Evolutionary conservation across 208 protist genomes (phyloP), one percentile per base, ranked within the genome.

Genomic region (Crithidia brevicula): DNA sequence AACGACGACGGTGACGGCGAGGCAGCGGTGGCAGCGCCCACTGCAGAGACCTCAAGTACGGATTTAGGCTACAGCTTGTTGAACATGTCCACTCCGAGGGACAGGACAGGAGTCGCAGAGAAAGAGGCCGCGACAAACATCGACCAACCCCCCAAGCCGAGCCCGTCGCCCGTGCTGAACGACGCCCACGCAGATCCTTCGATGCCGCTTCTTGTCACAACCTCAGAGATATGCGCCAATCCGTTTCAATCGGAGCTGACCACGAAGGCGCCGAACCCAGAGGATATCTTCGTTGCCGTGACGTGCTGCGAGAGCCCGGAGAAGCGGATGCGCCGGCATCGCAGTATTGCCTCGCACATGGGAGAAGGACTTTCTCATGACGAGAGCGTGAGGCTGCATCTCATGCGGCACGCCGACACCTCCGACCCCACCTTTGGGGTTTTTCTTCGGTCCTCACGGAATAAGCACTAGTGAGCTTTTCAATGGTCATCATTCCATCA

Each of bases 311-410:
- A 65, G 18, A 46, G 46, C 10, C 31, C 45, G 0, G 22, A 11
- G 5, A 16, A 4, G 5, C 43, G 28, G 3, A 11, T 65, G 27
- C 59, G 45, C 15, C 34, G 34, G 13, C 46, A 53, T 5, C 27
- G 20, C 10, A 65, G 59, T 25, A 52, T 65, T 22, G 16, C 31
- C 20, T 51, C 59, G 11, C 59, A 53, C 59, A 34, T 38, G 22
- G 40, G 33, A 7, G n/a, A 6, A 3, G 59, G 59, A 9, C 31
- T 65, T 20, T 65, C 59, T 15, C 45, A 23, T 36, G 30, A 65
- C 11, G 43, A 65, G 45, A 65, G 59, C 22, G 15, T 65, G 38
- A 40, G 59, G 10, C 59, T 65, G 59, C 59, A 65, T 45, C 31
- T 53, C 9, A 27, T 54, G 45, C 59, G 46, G 9, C 59, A 65